Conservation (phyloP, 345 rosid genomes). For the Lepidium sativum region DNA sequence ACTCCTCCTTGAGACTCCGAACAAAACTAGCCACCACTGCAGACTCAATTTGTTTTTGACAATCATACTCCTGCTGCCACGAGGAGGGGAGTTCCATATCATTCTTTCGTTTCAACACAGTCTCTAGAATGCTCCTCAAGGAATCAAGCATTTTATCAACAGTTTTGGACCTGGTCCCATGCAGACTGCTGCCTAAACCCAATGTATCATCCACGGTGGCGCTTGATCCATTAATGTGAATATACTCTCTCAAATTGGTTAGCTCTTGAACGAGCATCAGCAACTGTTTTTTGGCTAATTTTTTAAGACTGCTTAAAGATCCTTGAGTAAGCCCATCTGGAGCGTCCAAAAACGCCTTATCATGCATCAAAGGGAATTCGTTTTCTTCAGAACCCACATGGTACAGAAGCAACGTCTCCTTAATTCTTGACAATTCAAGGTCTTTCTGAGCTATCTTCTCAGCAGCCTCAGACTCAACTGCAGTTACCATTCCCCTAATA, state of each 20-base stretch:
- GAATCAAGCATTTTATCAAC: slow-evolving; percentile 35
- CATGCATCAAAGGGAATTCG: slow-evolving; percentile 6
- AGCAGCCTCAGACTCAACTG: slow-evolving; percentile 57
- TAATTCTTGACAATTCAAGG: slow-evolving; percentile 43
- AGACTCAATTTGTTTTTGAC: slow-evolving; percentile 40
- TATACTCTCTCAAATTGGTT: slow-evolving; percentile 32
- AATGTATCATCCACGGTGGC: slow-evolving; percentile 28
- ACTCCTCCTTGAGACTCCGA: slow-evolving; percentile 45
- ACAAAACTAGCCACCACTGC: slow-evolving; percentile 39
- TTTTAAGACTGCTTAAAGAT: slow-evolving; percentile 32
- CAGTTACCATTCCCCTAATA: slow-evolving; percentile 61
- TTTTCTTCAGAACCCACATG: slow-evolving; percentile 24
- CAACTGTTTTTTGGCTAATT: slow-evolving; percentile 40
- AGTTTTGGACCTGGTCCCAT: slow-evolving; percentile 32
- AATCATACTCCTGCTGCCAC: slow-evolving; percentile 52
- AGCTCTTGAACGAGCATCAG: slow-evolving; percentile 51
- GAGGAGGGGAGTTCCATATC: slow-evolving; percentile 28
- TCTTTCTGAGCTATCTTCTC: slow-evolving; percentile 61
- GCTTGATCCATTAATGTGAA: slow-evolving; percentile 26
- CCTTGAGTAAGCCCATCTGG: slow-evolving; percentile 21
- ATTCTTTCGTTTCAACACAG: slow-evolving; percentile 27
- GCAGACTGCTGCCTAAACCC: slow-evolving; percentile 40
- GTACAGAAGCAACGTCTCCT: slow-evolving; percentile 32
- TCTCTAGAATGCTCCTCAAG: slow-evolving; percentile 31
- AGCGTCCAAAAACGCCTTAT: slow-evolving; percentile 10